These are phyloP conservation scores for Linderina pennispora DNA, from an alignment of 192 early-diverging fungal genomes.

Conservation along the genomic window DNA sequence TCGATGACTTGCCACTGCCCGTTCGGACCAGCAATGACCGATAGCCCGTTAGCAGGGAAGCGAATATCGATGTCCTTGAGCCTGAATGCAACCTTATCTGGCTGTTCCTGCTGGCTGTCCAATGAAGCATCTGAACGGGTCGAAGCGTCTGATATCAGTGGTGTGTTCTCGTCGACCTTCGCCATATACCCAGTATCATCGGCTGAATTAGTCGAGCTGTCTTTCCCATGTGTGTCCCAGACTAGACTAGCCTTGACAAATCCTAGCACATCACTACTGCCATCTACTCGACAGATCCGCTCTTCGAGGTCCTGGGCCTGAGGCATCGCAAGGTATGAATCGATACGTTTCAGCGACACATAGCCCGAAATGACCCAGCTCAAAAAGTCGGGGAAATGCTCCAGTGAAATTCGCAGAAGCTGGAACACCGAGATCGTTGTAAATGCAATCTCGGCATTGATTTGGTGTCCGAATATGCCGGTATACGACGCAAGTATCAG, in stretches of 20 bases:
- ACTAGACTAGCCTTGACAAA: constrained; percentile 8
- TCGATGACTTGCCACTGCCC: constrained; percentile 76
- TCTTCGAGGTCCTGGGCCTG: constrained; percentile 49
- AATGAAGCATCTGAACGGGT: background rate
- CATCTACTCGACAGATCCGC: constrained; percentile 2
- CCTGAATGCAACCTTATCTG: constrained; percentile 34
- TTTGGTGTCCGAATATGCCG: constrained; percentile 44
- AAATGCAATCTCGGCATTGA: constrained; percentile 55
- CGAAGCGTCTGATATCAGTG: constrained; percentile 2
- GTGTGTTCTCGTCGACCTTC: no score
- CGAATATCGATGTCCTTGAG: constrained; percentile 54
- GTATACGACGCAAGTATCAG: constrained; percentile 53
- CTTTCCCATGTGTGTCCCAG: no score
- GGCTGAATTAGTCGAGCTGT: no score
- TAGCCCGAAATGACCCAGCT: constrained; percentile 46
- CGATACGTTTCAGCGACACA: constrained; percentile 56
- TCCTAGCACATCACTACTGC: background rate
- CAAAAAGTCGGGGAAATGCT: constrained; percentile 50
- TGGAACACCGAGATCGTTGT: constrained; percentile 60
- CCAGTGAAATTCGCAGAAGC: constrained; percentile 51
- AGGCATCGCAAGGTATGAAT: constrained; percentile 57
- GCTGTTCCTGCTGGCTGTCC: no score
- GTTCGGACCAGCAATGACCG: constrained; percentile 79
- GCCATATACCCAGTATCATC: no score
- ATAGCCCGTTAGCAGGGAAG: constrained; percentile 60